A percentile compares a stretch with the other conserved stretches of the same genome.
These are phyloP conservation scores for Colletotrichum abscissum DNA, from an alignment of 2,329 filamentous ascomycete genomes.

Conservation along the genomic window DNA sequence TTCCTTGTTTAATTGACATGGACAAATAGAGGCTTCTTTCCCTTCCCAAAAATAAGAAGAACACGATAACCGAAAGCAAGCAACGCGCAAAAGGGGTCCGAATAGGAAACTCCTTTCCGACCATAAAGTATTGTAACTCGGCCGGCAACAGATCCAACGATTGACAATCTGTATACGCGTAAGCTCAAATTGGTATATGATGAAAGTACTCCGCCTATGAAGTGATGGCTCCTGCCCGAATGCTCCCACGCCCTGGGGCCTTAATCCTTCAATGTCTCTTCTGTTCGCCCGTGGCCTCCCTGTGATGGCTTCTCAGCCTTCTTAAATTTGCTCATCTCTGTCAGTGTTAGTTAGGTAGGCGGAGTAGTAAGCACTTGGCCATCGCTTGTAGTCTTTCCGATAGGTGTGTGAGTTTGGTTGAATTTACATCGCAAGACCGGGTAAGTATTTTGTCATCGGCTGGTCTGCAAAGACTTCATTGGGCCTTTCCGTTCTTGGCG, in stretches of 20 bases:
- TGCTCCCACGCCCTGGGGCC: constrained; percentile 19
- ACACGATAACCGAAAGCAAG: constrained; percentile 16
- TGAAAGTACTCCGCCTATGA: constrained; percentile 32
- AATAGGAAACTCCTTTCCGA: constrained; percentile 7
- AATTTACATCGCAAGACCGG: background rate
- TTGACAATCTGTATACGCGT: constrained; percentile 34
- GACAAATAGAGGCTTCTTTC: constrained; percentile 26
- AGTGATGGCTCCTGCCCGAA: constrained; percentile 31
- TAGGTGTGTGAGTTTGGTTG: background rate
- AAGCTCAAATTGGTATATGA: constrained; percentile 36
- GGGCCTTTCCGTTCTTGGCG: constrained; percentile 61
- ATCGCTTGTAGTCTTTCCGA: background rate
- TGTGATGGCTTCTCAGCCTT: background rate
- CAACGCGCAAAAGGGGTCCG: constrained; percentile 19
- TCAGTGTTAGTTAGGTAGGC: background rate
- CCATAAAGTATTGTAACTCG: constrained; percentile 13
- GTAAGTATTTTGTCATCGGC: constrained; percentile 1
- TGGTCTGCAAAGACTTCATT: constrained; percentile 46
- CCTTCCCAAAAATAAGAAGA: constrained; percentile 7
- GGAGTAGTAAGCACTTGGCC: constrained; percentile 4
- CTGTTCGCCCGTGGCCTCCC: constrained; percentile 9
- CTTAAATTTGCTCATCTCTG: background rate
- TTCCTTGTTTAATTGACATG: constrained; percentile 20
- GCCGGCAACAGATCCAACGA: constrained; percentile 31
- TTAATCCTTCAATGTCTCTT: constrained; percentile 5